Evolutionary conservation across 2,329 filamentous ascomycete genomes (phyloP).

Genomic region (Cyphellophora europaea): DNA sequence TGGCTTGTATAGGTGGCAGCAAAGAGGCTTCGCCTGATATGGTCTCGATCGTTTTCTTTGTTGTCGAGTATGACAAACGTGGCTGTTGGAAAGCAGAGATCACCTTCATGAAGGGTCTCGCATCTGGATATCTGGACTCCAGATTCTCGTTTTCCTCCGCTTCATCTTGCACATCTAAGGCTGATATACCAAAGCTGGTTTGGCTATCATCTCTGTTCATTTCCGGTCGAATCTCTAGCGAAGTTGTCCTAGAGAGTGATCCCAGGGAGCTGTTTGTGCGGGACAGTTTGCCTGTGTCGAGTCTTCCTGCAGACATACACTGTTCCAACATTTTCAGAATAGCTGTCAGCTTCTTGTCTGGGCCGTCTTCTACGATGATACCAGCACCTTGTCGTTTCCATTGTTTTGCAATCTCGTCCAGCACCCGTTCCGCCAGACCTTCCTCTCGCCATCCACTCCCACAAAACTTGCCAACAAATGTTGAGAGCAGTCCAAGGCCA

Average conservation of each 20-base stretch:
- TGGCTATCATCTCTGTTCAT: slow-evolving; percentile 51
- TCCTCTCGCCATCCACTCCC: slow-evolving; percentile 95
- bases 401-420: slow-evolving; percentile 81
- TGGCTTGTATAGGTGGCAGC: slow-evolving; percentile 68
- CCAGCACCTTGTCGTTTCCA: slow-evolving; percentile 89
- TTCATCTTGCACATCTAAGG: slow-evolving; percentile 31
- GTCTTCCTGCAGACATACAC: slow-evolving; percentile 74
- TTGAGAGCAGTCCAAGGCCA: slow-evolving; percentile 72
- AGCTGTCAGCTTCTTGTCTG: slow-evolving; percentile 60
- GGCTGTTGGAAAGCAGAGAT: slow-evolving; percentile 81
- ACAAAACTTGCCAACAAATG: slow-evolving; percentile 87
- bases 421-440: slow-evolving; percentile 79
- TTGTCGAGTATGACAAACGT: slow-evolving; percentile 34
- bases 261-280: slow-evolving; percentile 32
- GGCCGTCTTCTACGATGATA: slow-evolving; percentile 80
- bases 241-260: slow-evolving; percentile 55
- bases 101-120: slow-evolving; percentile 74
- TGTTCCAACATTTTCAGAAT: slow-evolving; percentile 79
- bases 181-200: slow-evolving; percentile 52
- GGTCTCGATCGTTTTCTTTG: slow-evolving; percentile 84
- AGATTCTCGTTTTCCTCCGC: slow-evolving; percentile 29
- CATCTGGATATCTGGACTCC: slow-evolving; percentile 55
- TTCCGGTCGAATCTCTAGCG: slow-evolving; percentile 24
- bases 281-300: slow-evolving; percentile 37
- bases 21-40: slow-evolving; percentile 57